Base-by-base conservation (phyloP, 768 basidiomycete genomes). In the Tricholoma terreum region DNA sequence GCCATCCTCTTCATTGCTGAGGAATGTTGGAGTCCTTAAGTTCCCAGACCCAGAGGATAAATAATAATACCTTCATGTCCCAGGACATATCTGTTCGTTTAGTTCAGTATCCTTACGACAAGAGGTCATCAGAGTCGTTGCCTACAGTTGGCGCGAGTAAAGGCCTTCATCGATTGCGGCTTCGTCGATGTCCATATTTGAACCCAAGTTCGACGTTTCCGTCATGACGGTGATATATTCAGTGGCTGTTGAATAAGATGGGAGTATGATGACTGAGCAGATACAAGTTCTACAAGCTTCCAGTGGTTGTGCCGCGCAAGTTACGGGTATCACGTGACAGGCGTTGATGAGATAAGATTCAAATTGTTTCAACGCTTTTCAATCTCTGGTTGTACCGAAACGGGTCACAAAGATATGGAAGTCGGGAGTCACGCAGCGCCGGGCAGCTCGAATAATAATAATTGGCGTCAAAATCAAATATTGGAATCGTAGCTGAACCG, bases 1-100 rank as follows among this genome's bases (percentile, higher is more conserved):
- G 97, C 96, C 97, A 99, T 98, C 68, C 87, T 89, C 81, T 97
- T 97, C 97, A 98, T 98, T 45, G 96, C 96, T 98, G 63, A 24
- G 45, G n/a, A 3, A 31, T 17, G 27, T 30, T 17, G 24, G 12
- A 49, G 27, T 31, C 30, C 27, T 31, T 35, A 31, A 42, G 46
- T 58, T 56, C 60, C 27, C 52, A 61, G 14, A 62, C 27, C 40
- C 19, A 35, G 54, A 34, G 10, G 4, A 17, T 27, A 51, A 11
- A 4, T 27, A 11, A 53, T 45, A 54, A 61, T 62, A 92, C 95
- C 95, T 83, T 98, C 95, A 71, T 98, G 94, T 30, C 95, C 95
- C 24, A 98, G 84, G 9, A 98, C 95, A 71, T 98, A 98, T 63
- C 93, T 91, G 58, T 57, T 48, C 42, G 62, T 56, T 52, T 50